Evolutionary conservation across 2,329 filamentous ascomycete genomes (phyloP).

Genomic region (Colletotrichum filicis): DNA sequence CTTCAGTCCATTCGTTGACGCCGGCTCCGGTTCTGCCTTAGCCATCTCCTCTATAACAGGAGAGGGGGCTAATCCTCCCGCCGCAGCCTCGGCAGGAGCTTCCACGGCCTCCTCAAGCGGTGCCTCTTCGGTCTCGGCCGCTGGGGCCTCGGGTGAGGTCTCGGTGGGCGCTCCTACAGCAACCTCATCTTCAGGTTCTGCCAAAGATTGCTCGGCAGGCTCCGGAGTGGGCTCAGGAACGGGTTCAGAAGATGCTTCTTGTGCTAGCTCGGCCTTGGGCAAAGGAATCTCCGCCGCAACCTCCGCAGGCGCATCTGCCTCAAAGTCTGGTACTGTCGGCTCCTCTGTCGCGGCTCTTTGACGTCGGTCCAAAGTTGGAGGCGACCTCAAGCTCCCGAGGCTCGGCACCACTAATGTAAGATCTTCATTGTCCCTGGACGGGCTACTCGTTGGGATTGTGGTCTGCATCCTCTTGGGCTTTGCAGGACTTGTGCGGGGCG

Average conservation of each 20-base stretch:
- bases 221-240: conserved; percentile 13
- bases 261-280: conserved; percentile 12
- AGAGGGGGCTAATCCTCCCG: conserved; percentile 6
- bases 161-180: conserved; percentile 28
- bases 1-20: conserved; percentile 55
- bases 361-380: conserved; percentile 36
- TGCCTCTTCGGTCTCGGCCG: neutral
- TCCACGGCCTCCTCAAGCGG: neutral
- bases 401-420: conserved; percentile 64
- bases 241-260: conserved; percentile 29
- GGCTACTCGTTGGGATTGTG: conserved; percentile 52
- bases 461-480: conserved; percentile 48
- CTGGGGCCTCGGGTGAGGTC: neutral
- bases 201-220: conserved; percentile 35
- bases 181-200: conserved; percentile 38
- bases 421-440: conserved; percentile 62
- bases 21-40: conserved; percentile 37
- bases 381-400: conserved; percentile 48
- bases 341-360: conserved; percentile 23
- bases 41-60: conserved; percentile 13
- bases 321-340: neutral
- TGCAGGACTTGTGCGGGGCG: conserved; percentile 55
- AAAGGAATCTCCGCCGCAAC: conserved; percentile 23
- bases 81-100: conserved; percentile 21
- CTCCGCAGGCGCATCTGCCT: conserved; percentile 20